Evolutionary conservation across 2,329 filamentous ascomycete genomes (phyloP).

Genomic region (Colletotrichum cordylinicola): DNA sequence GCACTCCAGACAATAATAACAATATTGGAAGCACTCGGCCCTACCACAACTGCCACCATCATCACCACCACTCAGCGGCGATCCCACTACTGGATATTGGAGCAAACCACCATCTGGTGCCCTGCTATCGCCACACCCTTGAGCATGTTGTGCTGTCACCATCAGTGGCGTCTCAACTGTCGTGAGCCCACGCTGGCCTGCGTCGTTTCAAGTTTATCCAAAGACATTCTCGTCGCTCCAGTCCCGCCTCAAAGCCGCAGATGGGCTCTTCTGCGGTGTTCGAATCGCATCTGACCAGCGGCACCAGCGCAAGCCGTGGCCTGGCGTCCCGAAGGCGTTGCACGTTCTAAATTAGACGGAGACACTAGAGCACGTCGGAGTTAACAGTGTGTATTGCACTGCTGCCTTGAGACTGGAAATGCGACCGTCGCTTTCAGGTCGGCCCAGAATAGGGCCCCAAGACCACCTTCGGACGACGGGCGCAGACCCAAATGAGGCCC

Average conservation of each 20-base stretch:
- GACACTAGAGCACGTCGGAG: not conserved
- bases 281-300: constrained; percentile 5
- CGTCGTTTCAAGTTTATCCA: constrained; percentile 1
- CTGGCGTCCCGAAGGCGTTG: constrained; percentile 9
- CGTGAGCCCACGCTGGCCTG: not conserved
- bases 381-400: not conserved
- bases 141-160: not conserved
- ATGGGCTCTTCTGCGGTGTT: not conserved
- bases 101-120: not conserved
- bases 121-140: not conserved
- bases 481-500: not conserved
- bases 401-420: not conserved
- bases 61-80: not conserved
- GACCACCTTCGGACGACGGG: not conserved
- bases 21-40: not conserved
- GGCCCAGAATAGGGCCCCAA: not conserved
- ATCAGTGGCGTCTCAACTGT: not conserved
- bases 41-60: not conserved
- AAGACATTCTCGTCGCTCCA: not conserved
- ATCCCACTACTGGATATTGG: not conserved
- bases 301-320: not conserved
- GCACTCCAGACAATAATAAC: not conserved
- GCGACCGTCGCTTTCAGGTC: not conserved
- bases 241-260: not conserved
- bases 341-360: constrained; percentile 16